Base-by-base conservation (phyloP, 2,329 filamentous ascomycete genomes). In the Aspergillus alliaceus region DNA sequence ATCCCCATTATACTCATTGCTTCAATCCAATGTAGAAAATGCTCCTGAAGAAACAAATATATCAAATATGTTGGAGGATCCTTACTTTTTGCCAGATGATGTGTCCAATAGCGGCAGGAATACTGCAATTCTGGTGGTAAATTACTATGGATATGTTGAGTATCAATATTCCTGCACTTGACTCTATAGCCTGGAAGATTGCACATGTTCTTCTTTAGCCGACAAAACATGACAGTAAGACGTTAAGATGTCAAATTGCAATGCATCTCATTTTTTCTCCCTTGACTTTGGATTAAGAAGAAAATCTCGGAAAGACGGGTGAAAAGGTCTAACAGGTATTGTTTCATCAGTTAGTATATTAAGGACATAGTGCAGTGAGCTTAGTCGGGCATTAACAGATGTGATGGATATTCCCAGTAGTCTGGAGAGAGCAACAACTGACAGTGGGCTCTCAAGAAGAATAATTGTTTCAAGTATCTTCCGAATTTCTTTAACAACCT, bases 11-110 rank as follows among this genome's bases (percentile, higher is more conserved):
- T 20, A 48, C 60, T 63, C 54, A 68, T 55, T 40, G 56, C 60
- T 56, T 69, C 64, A n/a, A 69, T 20, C 66, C 64, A 68, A 54
- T 68, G 65, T 35, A 68, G 56, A 42, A 67, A 63, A 49, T 69
- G 58, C 20, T 58, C 34, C 35, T 58, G 35, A 39, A 66, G 54
- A 27, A 66, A 65, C 22, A 46, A 27, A 32, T 54, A 48, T 15
- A 42, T 24, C 9, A 57, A 42, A 20, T 27, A 24, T 24, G 59
- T 29, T 32, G n/a, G n/a, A n/a, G 27, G 29, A 48, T 14, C 9
- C 14, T 58, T 18, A 31, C 59, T 62, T 22, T 65, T 49, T 22
- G 58, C 20, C 22, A 68, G 22, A 60, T 71, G 66, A 27, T 66
- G 51, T 35, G 61, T 56, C 68, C 64, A 71, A 42, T 69, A 68